Conservation (phyloP, 371 early-diverging fungal species). For the Entomophthora muscae region DNA sequence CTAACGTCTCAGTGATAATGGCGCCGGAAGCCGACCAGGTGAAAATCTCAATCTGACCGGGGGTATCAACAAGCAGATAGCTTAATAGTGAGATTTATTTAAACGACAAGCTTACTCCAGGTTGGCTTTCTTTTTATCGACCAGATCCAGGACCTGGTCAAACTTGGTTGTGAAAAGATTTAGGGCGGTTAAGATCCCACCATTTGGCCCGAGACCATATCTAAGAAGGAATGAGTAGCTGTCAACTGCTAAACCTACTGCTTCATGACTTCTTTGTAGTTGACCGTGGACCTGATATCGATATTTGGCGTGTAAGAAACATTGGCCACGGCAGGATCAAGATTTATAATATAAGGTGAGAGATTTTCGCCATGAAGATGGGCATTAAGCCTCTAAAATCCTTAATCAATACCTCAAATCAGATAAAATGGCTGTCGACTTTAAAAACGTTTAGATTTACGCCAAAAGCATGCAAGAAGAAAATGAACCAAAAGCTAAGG, state of each 20-base stretch:
- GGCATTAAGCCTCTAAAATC: slow-evolving; percentile 84
- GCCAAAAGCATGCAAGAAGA: too few species aligned
- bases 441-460: too few species aligned
- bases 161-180: slow-evolving; percentile 96
- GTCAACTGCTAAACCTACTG: slow-evolving; percentile 39
- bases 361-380: slow-evolving; percentile 56
- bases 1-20: slow-evolving; percentile 90
- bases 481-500: too few species aligned
- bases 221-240: slow-evolving; percentile 9
- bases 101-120: slow-evolving; percentile 42
- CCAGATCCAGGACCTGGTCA: slow-evolving; percentile 77
- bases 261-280: slow-evolving; percentile 98
- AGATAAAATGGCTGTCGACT: too few species aligned
- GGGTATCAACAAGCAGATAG: slow-evolving; percentile 94
- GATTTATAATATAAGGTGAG: slow-evolving; percentile 83
- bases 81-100: slow-evolving; percentile 16
- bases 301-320: slow-evolving; percentile 92
- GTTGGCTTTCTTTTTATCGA: slow-evolving; percentile 55
- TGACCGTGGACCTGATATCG: slow-evolving; percentile 96
- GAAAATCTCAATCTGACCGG: slow-evolving; percentile 99
- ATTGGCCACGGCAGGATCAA: slow-evolving; percentile 94
- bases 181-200: slow-evolving; percentile 91
- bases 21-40: slow-evolving; percentile 98
- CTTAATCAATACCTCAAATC: too few species aligned
- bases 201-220: slow-evolving; percentile 97